Base-by-base conservation (phyloP, 208 protist genomes). In the Crithidia acanthocephali region DNA sequence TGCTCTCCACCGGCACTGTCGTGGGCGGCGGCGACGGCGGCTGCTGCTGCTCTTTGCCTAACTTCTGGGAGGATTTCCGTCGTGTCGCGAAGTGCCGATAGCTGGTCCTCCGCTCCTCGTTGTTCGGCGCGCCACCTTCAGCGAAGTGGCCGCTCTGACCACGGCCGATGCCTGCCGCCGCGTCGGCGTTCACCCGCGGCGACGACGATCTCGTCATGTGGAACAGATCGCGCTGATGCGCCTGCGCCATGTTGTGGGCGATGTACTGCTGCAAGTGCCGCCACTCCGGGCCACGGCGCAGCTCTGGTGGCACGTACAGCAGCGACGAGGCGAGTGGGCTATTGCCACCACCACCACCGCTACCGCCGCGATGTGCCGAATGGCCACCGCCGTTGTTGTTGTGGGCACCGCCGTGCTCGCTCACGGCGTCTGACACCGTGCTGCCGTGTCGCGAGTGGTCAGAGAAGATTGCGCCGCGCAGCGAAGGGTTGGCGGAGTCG, bases 271-370 rank as follows among this genome's bases (percentile, higher is more conserved):
- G 61, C 15, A 78, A 32, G 40, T 78, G 72, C 0, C 72, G 72
- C 72, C 72, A 78, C 45, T 78, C 64, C 45, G 63, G 58, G 6
- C 72, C 72, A 15, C 72, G 57, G 6, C 72, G 72, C 47, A 68
- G 59, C 72, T 78, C 65, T 18, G 57, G 65, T 15, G 72, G 72
- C 3, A 78, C 57, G 59, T 78, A 78, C 35, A 78, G 59, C n/a
- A 78, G 37, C 1, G 72, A 78, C 16, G 58, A 78, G 20, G 57
- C 65, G 23, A 78, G 65, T 0, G 32, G 52, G 7, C 48, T 68
- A 30, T 28, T 55, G 16, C 45, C 47, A 16, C 60, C 30, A 20
- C 20, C 11, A n/a, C 44, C 44, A 48, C 44, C 44, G 44, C 44
- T 15, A n/a, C 4, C 18, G 13, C 44, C 18, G 9, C 37, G 9